Evolutionary conservation across 1,139 yeast species (phyloP), one percentile per base, ranked within the genome.

Genomic region (Blastobotrys capitulatus): DNA sequence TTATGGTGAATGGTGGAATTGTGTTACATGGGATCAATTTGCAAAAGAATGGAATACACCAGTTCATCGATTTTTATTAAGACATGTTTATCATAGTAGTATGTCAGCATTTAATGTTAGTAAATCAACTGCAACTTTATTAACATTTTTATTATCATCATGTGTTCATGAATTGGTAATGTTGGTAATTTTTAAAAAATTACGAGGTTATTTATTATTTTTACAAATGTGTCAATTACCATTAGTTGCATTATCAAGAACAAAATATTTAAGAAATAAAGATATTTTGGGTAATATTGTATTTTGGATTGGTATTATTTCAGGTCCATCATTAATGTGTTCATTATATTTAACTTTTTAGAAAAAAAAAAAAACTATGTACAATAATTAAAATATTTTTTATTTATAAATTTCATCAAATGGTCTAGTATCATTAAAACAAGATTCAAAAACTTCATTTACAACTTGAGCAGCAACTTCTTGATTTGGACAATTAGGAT

Each of bases 1-100:
- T 65, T 92, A 92, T 61, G 95, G 95, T 2, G 87, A 89, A 40
- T 92, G 98, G 98, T 92, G 97, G 98, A 87, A 92, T 58, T 86
- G 95, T 57, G 81, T 86, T 27, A 84, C 89, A 45, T 92, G 97
- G 96, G 89, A 86, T 50, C 92, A 89, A 64, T 92, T 86, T 69
- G 86, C 97, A 9, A 77, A 97, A 57, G 82, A 86, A 57, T 94
- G 99, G 98, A 92, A 92, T 64, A 77, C 80, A 9, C 97, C 97
- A 0, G 97, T 94, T n/a, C 97, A 92, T 66, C 79, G 82, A 57
- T 92, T 92, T 61, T 71, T 92, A 52, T 72, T 89, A 42, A 78
- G 97, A 56, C 99, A 94, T 63, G 98, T 92, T 8, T 94, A 92
- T 66, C 97, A 89, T 64, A 84, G 95, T 29, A 81, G 94, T 15